Evolutionary conservation across 495 filamentous ascomycete genomes (phyloP).

Genomic region (Echria macrotheca): DNA sequence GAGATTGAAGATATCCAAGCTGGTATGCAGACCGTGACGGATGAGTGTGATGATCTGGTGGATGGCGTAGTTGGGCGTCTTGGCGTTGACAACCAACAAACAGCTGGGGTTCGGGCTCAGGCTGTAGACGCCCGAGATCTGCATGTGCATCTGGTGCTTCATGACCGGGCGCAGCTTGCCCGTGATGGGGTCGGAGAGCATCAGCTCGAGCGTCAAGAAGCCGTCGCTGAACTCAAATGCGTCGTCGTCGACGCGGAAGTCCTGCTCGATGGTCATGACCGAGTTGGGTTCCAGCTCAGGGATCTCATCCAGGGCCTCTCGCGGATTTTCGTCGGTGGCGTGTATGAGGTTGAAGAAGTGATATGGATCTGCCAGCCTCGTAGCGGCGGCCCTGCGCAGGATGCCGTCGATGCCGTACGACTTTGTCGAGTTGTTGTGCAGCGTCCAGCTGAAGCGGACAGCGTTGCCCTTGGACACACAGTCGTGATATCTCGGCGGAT

Average conservation of each 20-base stretch:
- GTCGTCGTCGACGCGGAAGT: conserved; percentile 5
- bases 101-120: conserved; percentile 14
- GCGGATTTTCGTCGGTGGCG: not conserved
- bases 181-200: conserved; percentile 3
- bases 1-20: conserved; percentile 23
- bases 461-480: conserved; percentile 18
- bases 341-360: conserved; percentile 1
- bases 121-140: conserved; percentile 19
- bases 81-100: conserved; percentile 19
- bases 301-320: conserved; percentile 2
- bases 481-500: conserved; percentile 17
- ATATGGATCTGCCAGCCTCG: not conserved
- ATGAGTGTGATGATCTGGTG: conserved; percentile 16
- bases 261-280: conserved; percentile 1
- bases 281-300: not conserved
- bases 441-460: conserved; percentile 16
- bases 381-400: conserved; percentile 1
- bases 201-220: conserved; percentile 5
- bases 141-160: conserved; percentile 16
- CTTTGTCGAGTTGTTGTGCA: conserved; percentile 7
- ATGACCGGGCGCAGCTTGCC: conserved; percentile 6
- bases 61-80: conserved; percentile 18
- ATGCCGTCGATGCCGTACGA: not conserved
- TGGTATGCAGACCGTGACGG: conserved; percentile 9
- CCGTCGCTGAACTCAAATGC: conserved; percentile 7